A percentile compares a stretch with the other conserved stretches of the same genome.
Conservation (phyloP, 208 protist species). For the Wallacemonas sp. region DNA sequence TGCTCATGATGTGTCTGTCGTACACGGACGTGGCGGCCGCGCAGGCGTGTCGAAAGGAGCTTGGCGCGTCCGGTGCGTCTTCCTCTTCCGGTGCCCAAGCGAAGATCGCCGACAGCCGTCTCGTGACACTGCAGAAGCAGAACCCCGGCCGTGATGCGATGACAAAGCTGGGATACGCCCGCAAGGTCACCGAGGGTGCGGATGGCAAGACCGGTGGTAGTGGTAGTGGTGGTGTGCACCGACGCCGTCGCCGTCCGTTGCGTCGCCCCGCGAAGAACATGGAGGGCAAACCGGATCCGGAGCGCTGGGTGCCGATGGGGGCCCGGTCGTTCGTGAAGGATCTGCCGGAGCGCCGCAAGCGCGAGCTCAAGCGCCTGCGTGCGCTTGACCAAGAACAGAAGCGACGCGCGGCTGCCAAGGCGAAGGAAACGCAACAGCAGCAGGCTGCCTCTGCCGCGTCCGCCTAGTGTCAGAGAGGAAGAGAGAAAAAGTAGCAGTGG, state of each 20-base stretch:
- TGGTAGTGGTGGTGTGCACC: slow-evolving; percentile 11
- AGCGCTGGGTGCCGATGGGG: slow-evolving; percentile 87
- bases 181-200: slow-evolving; percentile 20
- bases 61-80: neutral
- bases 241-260: slow-evolving; percentile 39
- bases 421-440: slow-evolving; percentile 16
- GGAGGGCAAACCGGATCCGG: slow-evolving; percentile 73
- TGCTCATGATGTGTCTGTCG: slow-evolving; percentile 60
- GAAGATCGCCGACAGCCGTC: slow-evolving; percentile 1
- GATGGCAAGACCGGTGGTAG: slow-evolving; percentile 18
- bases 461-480: neutral
- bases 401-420: slow-evolving; percentile 48
- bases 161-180: slow-evolving; percentile 66
- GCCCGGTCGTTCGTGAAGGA: slow-evolving; percentile 85
- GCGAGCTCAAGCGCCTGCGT: slow-evolving; percentile 79
- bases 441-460: neutral
- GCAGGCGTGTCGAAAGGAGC: slow-evolving; percentile 21
- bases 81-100: slow-evolving; percentile 1
- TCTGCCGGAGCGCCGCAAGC: slow-evolving; percentile 74
- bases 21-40: slow-evolving; percentile 52
- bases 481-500: neutral
- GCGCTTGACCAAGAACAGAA: slow-evolving; percentile 86
- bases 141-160: slow-evolving; percentile 48
- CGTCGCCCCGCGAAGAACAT: slow-evolving; percentile 69
- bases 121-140: slow-evolving; percentile 38